A percentile compares a stretch with the other conserved stretches of the same genome.
phyloP scores from a whole-genome alignment of 192 early-diverging fungal species.

The Chytriomyces hyalinus region DNA sequence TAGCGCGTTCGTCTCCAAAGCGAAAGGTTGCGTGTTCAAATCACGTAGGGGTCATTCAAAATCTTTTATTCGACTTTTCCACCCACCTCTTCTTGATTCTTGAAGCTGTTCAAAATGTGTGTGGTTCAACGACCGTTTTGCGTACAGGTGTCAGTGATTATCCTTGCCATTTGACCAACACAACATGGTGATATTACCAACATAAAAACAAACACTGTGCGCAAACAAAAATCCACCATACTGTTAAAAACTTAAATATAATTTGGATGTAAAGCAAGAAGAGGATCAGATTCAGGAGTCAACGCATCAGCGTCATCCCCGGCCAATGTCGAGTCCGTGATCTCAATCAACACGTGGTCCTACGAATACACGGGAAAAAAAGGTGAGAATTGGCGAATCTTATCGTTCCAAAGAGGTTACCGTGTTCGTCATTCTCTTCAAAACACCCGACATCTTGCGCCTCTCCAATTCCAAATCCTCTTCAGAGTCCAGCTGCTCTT shows the following conservation, averaged over 20 bases:
- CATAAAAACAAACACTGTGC: no score
- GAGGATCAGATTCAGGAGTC: not conserved
- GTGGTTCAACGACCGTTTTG: no score
- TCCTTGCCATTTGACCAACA: no score
- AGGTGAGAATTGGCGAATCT: not conserved
- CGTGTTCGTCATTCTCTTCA: slow-evolving; percentile 68
- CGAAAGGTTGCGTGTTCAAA: no score
- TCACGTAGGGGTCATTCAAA: not conserved
- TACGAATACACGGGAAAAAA: not conserved
- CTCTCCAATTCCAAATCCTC: slow-evolving; percentile 64
- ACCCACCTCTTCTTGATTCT: no score
- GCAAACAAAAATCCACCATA: no score
- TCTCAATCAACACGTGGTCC: slow-evolving; percentile 49
- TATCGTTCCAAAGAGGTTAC: slow-evolving; percentile 43
- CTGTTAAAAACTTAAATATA: no score
- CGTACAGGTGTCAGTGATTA: no score
- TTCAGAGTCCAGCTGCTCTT: slow-evolving; percentile 65
- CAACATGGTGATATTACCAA: no score
- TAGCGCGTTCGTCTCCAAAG: no score
- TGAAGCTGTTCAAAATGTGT: no score
- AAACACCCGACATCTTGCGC: slow-evolving; percentile 68
- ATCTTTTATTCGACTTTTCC: no score
- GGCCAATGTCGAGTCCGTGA: slow-evolving; percentile 42
- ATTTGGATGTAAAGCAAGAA: not conserved
- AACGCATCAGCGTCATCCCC: slow-evolving; percentile 17